Conservation (phyloP, 78 protist genomes). For the Cyanophora paradoxa region DNA sequence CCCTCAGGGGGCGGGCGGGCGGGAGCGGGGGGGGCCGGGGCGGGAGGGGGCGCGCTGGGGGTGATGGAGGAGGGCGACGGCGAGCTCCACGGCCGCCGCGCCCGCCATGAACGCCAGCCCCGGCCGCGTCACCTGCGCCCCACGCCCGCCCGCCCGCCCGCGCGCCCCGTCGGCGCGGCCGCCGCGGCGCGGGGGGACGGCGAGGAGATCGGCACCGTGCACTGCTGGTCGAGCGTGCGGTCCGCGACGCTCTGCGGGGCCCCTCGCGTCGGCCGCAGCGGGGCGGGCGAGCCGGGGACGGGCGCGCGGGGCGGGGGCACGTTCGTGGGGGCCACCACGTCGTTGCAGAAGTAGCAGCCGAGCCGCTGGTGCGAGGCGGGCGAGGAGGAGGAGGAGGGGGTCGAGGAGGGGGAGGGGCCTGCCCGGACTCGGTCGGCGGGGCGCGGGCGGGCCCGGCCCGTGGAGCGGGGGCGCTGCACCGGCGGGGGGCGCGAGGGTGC, state of each 20-base stretch:
- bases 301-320: too few species aligned
- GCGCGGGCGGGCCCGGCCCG: not conserved
- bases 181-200: not conserved
- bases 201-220: constrained; percentile 76
- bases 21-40: constrained; percentile 32
- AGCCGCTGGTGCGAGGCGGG: too few species aligned
- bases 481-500: constrained; percentile 30
- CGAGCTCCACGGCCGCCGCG: constrained; percentile 82
- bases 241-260: constrained; percentile 64
- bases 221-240: constrained; percentile 96
- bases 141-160: not conserved
- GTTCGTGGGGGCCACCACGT: constrained; percentile 90
- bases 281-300: too few species aligned
- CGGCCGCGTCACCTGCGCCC: constrained; percentile 65
- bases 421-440: not conserved
- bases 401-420: not conserved
- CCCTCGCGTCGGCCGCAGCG: too few species aligned
- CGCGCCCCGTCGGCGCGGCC: not conserved
- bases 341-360: constrained; percentile 97
- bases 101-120: constrained; percentile 82
- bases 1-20: constrained; percentile 16
- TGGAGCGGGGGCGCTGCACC: not conserved
- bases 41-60: constrained; percentile 37
- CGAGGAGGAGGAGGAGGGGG: too few species aligned
- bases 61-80: constrained; percentile 78